Conservation (phyloP, 768 basidiomycete species). For the Atractiella rhizophila region DNA sequence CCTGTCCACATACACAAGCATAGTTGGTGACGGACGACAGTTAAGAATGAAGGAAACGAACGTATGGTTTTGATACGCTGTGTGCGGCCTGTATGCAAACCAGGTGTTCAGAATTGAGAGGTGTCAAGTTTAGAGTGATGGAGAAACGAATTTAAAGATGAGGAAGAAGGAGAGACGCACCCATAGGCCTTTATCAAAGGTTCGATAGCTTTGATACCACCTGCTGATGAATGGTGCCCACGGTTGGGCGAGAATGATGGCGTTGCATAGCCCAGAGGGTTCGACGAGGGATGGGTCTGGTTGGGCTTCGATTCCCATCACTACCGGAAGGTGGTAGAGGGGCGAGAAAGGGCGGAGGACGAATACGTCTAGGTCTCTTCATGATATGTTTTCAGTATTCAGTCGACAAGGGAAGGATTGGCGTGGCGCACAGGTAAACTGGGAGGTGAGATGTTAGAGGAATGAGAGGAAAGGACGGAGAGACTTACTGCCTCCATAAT, state of each 20-base stretch:
- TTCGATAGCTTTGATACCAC: constrained; percentile 13
- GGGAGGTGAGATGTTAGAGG: no score
- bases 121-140: no score
- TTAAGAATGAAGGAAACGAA: no score
- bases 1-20: no score
- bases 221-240: constrained; percentile 8
- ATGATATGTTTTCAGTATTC: background rate
- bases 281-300: constrained; percentile 11
- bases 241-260: constrained; percentile 11
- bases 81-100: no score
- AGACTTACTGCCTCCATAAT: constrained; percentile 14
- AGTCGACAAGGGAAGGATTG: no score
- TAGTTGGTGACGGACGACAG: no score
- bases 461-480: no score
- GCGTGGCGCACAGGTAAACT: no score
- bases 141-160: no score
- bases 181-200: constrained; percentile 9
- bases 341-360: constrained; percentile 7
- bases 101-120: no score
- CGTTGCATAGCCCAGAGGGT: constrained; percentile 13
- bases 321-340: constrained; percentile 8
- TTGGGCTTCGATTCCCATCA: constrained; percentile 14
- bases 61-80: constrained; percentile 10
- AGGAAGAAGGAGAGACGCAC: constrained; percentile 3
- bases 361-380: constrained; percentile 13